These are phyloP conservation scores for Sclerotinia subarctica DNA, from an alignment of 2,329 filamentous ascomycete species.

Conservation along the genomic window DNA sequence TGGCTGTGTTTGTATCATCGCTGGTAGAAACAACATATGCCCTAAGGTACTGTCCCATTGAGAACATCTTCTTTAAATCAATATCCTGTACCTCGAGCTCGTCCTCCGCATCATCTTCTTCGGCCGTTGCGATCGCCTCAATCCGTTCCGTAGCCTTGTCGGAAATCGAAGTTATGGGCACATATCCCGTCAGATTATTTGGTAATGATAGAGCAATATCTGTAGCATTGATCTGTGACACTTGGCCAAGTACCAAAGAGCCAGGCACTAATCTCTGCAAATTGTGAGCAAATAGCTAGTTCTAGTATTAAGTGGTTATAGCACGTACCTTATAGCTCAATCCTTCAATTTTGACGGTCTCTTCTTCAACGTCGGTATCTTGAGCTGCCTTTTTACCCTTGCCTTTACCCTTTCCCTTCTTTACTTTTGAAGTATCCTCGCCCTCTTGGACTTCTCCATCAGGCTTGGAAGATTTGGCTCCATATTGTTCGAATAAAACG, in stretches of 20 bases:
- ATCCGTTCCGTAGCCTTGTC: constrained; percentile 72
- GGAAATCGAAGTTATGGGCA: constrained; percentile 90
- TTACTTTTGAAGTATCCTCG: constrained; percentile 30
- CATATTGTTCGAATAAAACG: constrained; percentile 81
- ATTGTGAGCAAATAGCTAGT: constrained; percentile 37
- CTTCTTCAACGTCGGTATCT: constrained; percentile 46
- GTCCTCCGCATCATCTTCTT: constrained; percentile 54
- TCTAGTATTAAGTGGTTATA: not conserved
- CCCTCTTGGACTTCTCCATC: constrained; percentile 36
- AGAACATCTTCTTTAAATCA: constrained; percentile 72
- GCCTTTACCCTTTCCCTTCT: constrained; percentile 51
- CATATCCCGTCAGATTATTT: constrained; percentile 88
- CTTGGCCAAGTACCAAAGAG: constrained; percentile 81
- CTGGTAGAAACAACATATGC: constrained; percentile 77
- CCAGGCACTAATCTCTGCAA: constrained; percentile 75
- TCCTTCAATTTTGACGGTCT: constrained; percentile 72
- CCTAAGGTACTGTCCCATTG: constrained; percentile 82
- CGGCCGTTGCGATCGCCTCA: constrained; percentile 62
- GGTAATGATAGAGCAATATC: constrained; percentile 80
- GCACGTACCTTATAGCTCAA: constrained; percentile 78
- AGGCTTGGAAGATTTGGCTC: constrained; percentile 47
- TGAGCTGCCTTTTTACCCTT: constrained; percentile 54
- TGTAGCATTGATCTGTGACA: constrained; percentile 75
- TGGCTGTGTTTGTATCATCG: constrained; percentile 53
- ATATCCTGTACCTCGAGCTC: constrained; percentile 57